Evolutionary conservation across 139 green algal species (phyloP), one percentile per base, ranked within the genome.

Genomic region (Eudorina sp.): DNA sequence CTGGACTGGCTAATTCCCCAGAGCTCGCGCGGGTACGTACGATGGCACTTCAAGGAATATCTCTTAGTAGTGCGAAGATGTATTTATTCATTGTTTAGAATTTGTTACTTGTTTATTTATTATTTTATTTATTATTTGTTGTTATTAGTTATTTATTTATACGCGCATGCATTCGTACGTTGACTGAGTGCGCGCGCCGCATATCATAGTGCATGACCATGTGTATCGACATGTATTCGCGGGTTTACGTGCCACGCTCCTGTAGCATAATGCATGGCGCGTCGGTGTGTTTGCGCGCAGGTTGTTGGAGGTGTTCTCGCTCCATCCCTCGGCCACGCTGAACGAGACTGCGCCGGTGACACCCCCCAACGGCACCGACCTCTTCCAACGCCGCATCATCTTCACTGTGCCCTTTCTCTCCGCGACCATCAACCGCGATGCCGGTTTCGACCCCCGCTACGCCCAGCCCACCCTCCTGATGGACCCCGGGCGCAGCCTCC

Each of bases 371-470:
- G 74, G 46, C 46, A 64, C 43, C 11, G 13, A 16, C 21, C 46
- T 64, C 8, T 82, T 66, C 74, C 74, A 82, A 46, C 74, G 46
- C 29, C 13, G 13, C 27, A 11, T 64, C 4, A 7, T 6, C 5
- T 2, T 82, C 18, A 45, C 45, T 1, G 48, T 82, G 16, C 45
- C 74, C 46, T 82, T 82, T 46, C 16, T 82, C 13, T 64, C 46
- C 29, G 46, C 46, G 8, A 19, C 74, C 46, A 64, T 82, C 45
- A 82, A n/a, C 48, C 21, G 41, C 73, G 43, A 36, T 7, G 25
- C 16, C 14, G 73, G 73, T 23, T 40, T 81, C 29, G 73, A 81
- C 29, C 46, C 74, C 31, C 74, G 74, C 46, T 82, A 66, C 74
- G 46, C 46, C 2, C n/a, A 45, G 74, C 74, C 74, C 29, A 82